These are phyloP conservation scores for Eucalyptus decipiens DNA, from an alignment of 345 rosid genomes.

Conservation along the genomic window DNA sequence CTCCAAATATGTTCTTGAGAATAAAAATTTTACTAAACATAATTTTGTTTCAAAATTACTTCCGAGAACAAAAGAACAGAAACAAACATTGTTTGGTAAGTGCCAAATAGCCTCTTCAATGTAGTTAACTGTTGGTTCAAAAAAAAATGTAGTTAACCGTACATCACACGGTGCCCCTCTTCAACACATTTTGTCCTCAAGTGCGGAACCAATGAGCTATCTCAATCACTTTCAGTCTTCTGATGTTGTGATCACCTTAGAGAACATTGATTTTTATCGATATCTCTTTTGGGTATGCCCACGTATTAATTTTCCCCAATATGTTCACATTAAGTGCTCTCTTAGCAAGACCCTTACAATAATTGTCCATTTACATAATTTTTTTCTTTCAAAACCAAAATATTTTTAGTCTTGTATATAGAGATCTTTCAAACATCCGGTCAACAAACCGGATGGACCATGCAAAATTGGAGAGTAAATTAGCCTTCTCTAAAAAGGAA, in stretches of 20 bases:
- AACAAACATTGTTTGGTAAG: too few relatives aligned
- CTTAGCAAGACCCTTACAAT: not conserved
- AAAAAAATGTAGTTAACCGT: too few relatives aligned
- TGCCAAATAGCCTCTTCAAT: not conserved
- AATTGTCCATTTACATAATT: not conserved
- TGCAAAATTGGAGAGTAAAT: not conserved
- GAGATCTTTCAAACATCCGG: not conserved
- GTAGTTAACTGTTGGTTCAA: too few relatives aligned
- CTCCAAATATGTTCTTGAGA: fast-evolving
- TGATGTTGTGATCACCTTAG: not conserved
- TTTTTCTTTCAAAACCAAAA: not conserved
- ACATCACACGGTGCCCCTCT: not conserved
- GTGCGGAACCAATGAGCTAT: not conserved
- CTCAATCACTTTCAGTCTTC: not conserved
- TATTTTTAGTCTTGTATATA: too few relatives aligned
- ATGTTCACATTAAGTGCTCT: not conserved
- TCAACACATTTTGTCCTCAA: not conserved
- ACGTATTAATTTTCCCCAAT: too few relatives aligned
- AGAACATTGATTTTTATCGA: not conserved
- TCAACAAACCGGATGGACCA: not conserved
- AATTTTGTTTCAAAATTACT: fast-evolving
- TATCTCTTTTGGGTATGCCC: not conserved
- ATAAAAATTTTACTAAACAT: too few relatives aligned
- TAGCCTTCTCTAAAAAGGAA: not conserved
- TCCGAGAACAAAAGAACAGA: too few relatives aligned